phyloP scores from a whole-genome alignment of 768 basidiomycete species.

The Chalciporus chontae region DNA sequence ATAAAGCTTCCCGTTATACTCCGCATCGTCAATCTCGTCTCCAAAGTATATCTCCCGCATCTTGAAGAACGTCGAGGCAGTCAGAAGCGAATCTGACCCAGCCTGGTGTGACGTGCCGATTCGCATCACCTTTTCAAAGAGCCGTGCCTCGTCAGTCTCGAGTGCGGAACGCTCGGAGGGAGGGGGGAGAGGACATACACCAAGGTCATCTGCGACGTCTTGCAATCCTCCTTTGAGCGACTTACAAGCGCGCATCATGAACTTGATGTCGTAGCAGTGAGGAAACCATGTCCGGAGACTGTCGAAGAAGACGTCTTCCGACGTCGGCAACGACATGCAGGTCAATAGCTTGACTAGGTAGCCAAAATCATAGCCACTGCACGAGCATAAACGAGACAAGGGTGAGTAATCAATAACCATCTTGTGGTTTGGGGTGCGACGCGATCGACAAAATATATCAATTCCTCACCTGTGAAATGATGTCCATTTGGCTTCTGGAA shows the following conservation, averaged over 20 bases:
- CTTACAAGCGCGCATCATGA: slow-evolving; percentile 87
- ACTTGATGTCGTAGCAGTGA: slow-evolving; percentile 95
- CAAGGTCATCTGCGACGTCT: slow-evolving; percentile 93
- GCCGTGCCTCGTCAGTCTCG: not conserved
- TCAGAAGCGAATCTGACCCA: slow-evolving; percentile 94
- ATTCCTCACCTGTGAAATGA: slow-evolving; percentile 90
- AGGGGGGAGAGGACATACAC: slow-evolving; percentile 50
- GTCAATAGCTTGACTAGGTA: slow-evolving; percentile 95
- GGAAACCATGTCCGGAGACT: slow-evolving; percentile 92
- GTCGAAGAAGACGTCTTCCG: slow-evolving; percentile 88
- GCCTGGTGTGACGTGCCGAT: slow-evolving; percentile 94
- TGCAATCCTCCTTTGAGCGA: slow-evolving; percentile 83
- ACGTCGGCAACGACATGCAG: slow-evolving; percentile 78
- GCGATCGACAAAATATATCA: not conserved
- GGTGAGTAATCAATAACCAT: not conserved
- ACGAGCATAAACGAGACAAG: slow-evolving; percentile 1
- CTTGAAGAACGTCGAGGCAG: slow-evolving; percentile 93
- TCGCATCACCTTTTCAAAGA: slow-evolving; percentile 62
- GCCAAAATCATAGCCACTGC: slow-evolving; percentile 97
- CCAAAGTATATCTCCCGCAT: slow-evolving; percentile 91
- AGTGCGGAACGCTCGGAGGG: not conserved
- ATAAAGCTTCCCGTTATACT: slow-evolving; percentile 81
- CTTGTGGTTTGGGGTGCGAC: not conserved
- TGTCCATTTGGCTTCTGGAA: slow-evolving; percentile 91
- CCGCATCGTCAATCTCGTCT: slow-evolving; percentile 78